phyloP scores from a whole-genome alignment of 805 yeast species.

The Citeromyces nyonsensis region DNA sequence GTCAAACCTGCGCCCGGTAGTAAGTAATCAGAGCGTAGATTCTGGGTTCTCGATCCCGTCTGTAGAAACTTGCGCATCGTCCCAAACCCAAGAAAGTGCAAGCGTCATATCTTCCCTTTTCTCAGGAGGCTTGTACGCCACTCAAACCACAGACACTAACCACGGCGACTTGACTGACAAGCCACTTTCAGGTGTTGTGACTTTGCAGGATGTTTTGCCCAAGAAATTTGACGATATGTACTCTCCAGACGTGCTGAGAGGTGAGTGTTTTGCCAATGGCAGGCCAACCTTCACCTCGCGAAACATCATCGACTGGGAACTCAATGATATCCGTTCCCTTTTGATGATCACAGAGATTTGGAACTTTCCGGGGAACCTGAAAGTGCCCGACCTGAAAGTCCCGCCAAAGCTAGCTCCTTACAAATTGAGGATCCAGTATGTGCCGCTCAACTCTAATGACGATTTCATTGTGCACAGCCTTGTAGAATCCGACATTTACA shows the following conservation, averaged over 20 bases:
- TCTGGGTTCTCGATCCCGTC: constrained; percentile 11
- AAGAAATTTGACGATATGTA: constrained; percentile 36
- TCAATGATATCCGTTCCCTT: constrained; percentile 54
- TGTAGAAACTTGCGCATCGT: constrained; percentile 8
- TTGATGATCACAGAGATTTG: constrained; percentile 32
- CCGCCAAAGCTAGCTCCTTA: constrained; percentile 40
- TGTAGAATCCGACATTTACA: constrained; percentile 46
- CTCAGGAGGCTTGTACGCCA: not conserved
- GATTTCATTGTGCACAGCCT: constrained; percentile 28
- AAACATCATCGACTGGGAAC: constrained; percentile 52
- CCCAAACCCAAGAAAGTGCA: constrained; percentile 12
- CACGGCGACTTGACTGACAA: not conserved
- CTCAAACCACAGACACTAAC: constrained; percentile 1
- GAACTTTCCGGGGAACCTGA: no score
- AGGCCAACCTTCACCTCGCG: constrained; percentile 51
- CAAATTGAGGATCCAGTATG: constrained; percentile 13
- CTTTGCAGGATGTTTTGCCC: constrained; percentile 38
- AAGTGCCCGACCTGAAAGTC: no score
- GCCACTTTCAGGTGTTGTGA: constrained; percentile 5
- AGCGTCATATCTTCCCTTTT: constrained; percentile 7
- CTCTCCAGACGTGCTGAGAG: constrained; percentile 31
- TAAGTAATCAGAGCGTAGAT: constrained; percentile 5
- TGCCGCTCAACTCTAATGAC: constrained; percentile 40
- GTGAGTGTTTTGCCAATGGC: constrained; percentile 33
- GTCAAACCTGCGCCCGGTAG: constrained; percentile 5